These are phyloP conservation scores for Xerocomellus chrysenteron DNA, from an alignment of 768 basidiomycete species.

Conservation along the genomic window DNA sequence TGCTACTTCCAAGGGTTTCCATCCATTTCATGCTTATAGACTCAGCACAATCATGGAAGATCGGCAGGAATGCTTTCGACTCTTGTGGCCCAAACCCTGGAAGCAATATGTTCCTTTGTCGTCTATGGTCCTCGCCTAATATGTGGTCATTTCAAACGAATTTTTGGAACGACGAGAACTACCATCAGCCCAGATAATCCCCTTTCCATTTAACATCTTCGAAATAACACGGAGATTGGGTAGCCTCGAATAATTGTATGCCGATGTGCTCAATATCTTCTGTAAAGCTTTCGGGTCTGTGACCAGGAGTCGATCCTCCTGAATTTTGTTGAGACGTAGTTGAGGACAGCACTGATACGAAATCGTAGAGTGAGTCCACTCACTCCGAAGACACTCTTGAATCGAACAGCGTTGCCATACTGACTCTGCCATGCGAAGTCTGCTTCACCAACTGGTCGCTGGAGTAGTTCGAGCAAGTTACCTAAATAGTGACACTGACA, in stretches of 20 bases:
- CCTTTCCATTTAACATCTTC: constrained; percentile 26
- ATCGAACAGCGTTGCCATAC: constrained; percentile 27
- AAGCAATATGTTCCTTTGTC: constrained; percentile 52
- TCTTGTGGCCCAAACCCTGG: constrained; percentile 55
- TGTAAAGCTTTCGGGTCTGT: constrained; percentile 47
- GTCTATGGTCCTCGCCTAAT: constrained; percentile 43
- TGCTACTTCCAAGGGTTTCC: constrained; percentile 8
- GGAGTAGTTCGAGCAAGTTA: constrained; percentile 24
- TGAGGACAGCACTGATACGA: not conserved
- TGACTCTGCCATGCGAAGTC: constrained; percentile 31
- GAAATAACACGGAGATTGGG: constrained; percentile 17
- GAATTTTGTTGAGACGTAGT: constrained; percentile 10
- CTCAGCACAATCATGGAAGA: constrained; percentile 42
- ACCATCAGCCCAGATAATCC: constrained; percentile 43
- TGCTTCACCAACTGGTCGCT: constrained; percentile 24
- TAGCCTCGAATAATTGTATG: constrained; percentile 42
- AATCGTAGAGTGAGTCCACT: not conserved
- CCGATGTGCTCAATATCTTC: constrained; percentile 40
- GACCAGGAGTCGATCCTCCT: constrained; percentile 47
- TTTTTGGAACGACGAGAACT: not conserved
- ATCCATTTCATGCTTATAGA: constrained; percentile 15
- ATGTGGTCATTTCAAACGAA: constrained; percentile 11
- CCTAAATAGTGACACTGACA: constrained; percentile 12
- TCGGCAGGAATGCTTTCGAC: constrained; percentile 47
- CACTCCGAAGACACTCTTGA: constrained; percentile 26